Base-by-base conservation (phyloP, 2,329 filamentous ascomycete species). In the Emericellopsis cladophorae region DNA sequence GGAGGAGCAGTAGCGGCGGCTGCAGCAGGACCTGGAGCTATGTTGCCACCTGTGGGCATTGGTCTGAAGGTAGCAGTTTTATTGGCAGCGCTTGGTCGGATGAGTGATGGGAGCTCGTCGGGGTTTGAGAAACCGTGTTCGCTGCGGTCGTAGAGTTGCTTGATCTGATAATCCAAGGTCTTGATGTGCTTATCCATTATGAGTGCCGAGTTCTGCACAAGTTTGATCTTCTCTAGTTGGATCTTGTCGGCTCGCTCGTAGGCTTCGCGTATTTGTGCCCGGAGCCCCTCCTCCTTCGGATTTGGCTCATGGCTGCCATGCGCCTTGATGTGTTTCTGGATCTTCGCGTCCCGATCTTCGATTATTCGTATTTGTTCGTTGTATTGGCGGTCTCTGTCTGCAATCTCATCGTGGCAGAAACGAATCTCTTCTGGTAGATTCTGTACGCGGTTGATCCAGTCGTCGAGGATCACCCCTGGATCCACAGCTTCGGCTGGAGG, bases 341-440 rank as follows among this genome's bases (percentile, higher is more conserved):
- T 77, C 53, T 79, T 79, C 40, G 62, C 71, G 54, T 93, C 85
- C 48, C 81, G 79, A 44, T 82, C 78, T 33, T 78, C 74, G 53
- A 89, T 85, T 47, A 74, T 71, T 45, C 76, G 71, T 44, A 80
- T 67, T 55, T 81, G 80, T 37, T 85, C 79, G 53, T 76, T 68
- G 49, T 85, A 82, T 48, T 78, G 70, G 39, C 75, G 72, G 56
- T 93, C 85, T 59, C 89, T 90, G 56, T 84, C 81, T 54, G 79
- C 70, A 47, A 90, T 84, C 61, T 92, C 85, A 55, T 89, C 84
- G 53, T 89, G 81, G 46, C 90, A 72, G 63, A 89, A 88, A 16
- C 81, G 79, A 44, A 92, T 79, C 61, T 92, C 85, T 47, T 85
- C 82, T 46, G 84, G 84, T 23, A 90, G 70, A 53, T 92, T 92